Base-by-base conservation (phyloP, 1,284 basidiomycete species). In the Grifola frondosa region DNA sequence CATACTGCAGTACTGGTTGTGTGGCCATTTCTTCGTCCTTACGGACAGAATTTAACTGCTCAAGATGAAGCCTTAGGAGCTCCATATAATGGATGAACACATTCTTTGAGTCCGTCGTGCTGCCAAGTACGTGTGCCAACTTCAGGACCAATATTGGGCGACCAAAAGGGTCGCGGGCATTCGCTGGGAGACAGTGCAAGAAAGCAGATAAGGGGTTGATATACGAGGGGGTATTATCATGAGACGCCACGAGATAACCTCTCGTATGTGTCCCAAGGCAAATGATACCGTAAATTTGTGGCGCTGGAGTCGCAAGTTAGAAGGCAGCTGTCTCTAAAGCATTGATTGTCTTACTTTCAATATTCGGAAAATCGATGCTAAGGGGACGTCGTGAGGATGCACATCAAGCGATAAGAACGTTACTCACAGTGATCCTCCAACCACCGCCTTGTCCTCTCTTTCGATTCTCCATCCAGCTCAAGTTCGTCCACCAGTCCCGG, bases 311-410 rank as follows among this genome's bases (percentile, higher is more conserved):
- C n/a, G n/a, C n/a, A n/a, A n/a, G n/a, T n/a, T n/a, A n/a, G n/a
- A n/a, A n/a, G n/a, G n/a, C n/a, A n/a, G n/a, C n/a, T n/a, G n/a
- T n/a, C n/a, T n/a, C n/a, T n/a, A n/a, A n/a, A n/a, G n/a, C n/a
- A n/a, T n/a, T n/a, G n/a, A n/a, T n/a, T n/a, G n/a, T n/a, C 75
- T 54, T 61, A 84, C 85, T 65, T 77, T 76, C 40, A 77, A 68
- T 46, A 82, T 74, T 53, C 82, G 80, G 63, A 88, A 88, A 20
- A 86, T 63, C 9, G 81, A 74, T 23, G 66, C 84, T 87, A 57
- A 26, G 17, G 24, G 31, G 23, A 19, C 20, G 39, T 37, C 25
- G 29, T 40, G 36, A 33, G 29, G 16, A 26, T 25, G 35, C 16
- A 43, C 13, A 25, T 13, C 17, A 15, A 6, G 28, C 20, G 30